phyloP scores from a whole-genome alignment of 192 early-diverging fungal species.

The Backusella australiensis region DNA sequence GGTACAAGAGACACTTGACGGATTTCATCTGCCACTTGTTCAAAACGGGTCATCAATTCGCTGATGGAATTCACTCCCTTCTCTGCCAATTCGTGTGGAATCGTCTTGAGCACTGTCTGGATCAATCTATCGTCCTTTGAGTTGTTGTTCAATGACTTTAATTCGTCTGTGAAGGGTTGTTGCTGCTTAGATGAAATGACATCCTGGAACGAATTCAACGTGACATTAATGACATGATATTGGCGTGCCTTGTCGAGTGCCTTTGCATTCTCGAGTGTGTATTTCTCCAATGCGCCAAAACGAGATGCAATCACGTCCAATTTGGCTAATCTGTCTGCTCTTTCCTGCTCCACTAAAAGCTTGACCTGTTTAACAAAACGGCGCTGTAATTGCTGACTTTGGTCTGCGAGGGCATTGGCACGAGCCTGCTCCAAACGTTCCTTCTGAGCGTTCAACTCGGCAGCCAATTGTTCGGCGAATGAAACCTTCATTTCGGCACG shows the following conservation, averaged over 20 bases:
- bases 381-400: slow-evolving; percentile 68
- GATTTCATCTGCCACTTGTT: slow-evolving; percentile 61
- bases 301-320: slow-evolving; percentile 77
- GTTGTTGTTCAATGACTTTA: slow-evolving; percentile 52
- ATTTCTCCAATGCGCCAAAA: slow-evolving; percentile 65
- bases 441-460: slow-evolving; percentile 40
- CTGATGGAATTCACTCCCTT: slow-evolving; percentile 60
- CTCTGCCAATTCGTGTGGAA: slow-evolving; percentile 51
- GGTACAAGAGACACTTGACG: slow-evolving; percentile 80
- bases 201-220: slow-evolving; percentile 59
- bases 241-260: slow-evolving; percentile 56
- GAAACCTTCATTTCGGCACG: background rate
- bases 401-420: slow-evolving; percentile 52
- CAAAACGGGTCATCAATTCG: slow-evolving; percentile 66
- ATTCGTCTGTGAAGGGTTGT: slow-evolving; percentile 66
- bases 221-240: slow-evolving; percentile 59
- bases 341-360: slow-evolving; percentile 79
- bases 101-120: slow-evolving; percentile 57
- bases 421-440: slow-evolving; percentile 39
- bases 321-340: slow-evolving; percentile 79
- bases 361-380: slow-evolving; percentile 76
- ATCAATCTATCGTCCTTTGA: slow-evolving; percentile 30
- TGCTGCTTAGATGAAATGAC: slow-evolving; percentile 42
- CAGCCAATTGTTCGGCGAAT: background rate
- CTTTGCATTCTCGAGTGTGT: slow-evolving; percentile 65